phyloP scores from a whole-genome alignment of 129 eudicot genomes.

The Tagetes erecta region DNA sequence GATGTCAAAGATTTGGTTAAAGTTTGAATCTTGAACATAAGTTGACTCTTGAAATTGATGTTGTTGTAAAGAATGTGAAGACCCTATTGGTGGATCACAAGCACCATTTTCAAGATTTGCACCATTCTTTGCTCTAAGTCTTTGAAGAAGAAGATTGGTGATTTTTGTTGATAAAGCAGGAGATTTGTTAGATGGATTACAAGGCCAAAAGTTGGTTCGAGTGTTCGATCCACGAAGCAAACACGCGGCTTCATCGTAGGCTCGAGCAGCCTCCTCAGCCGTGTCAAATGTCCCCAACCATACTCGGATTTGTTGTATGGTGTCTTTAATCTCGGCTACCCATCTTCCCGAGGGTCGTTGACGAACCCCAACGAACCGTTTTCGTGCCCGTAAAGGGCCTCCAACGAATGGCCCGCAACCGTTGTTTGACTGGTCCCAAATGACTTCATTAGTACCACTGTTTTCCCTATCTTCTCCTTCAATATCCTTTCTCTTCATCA shows the following conservation, averaged over 20 bases:
- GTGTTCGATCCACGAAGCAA: slow-evolving; percentile 61
- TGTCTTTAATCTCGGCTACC: slow-evolving; percentile 68
- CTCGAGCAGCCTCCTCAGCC: slow-evolving; percentile 66
- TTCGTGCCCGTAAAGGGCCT: slow-evolving; percentile 42
- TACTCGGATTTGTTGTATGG: slow-evolving; percentile 58
- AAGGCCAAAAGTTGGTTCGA: slow-evolving; percentile 58
- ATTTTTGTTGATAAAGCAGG: slow-evolving; percentile 51
- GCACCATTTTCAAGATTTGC: slow-evolving; percentile 18
- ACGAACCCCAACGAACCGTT: slow-evolving; percentile 56
- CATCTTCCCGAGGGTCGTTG: slow-evolving; percentile 66
- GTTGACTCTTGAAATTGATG: slow-evolving; percentile 30
- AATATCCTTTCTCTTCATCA: slow-evolving; percentile 39
- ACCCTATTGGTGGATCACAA: slow-evolving; percentile 10
- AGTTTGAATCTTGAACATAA: slow-evolving; percentile 27
- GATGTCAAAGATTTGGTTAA: slow-evolving; percentile 31
- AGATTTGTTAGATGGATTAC: slow-evolving; percentile 39
- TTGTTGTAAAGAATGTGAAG: slow-evolving; percentile 26
- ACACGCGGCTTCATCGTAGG: slow-evolving; percentile 68
- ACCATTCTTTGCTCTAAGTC: slow-evolving; percentile 45
- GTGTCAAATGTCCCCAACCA: slow-evolving; percentile 66
- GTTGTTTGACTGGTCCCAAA: slow-evolving; percentile 34
- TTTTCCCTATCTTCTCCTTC: slow-evolving; percentile 31
- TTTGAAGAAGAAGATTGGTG: slow-evolving; percentile 50
- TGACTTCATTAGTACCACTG: slow-evolving; percentile 19
- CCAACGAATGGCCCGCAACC: slow-evolving; percentile 17